phyloP scores from a whole-genome alignment of 176 grass and related monocot species.

The Zoysia pacifica region DNA sequence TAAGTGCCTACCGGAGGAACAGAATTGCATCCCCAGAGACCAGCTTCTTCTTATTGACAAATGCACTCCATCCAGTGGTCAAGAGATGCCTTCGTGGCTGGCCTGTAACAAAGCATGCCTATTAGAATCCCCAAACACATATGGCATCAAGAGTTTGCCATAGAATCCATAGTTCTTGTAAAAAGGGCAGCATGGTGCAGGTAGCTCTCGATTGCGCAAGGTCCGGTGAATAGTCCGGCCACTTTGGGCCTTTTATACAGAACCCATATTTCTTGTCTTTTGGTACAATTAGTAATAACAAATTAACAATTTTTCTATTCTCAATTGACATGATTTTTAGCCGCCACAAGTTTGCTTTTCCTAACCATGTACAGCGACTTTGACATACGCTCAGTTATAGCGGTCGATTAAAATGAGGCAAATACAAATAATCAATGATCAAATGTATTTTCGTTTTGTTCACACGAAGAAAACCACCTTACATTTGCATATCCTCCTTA shows the following conservation, averaged over 20 bases:
- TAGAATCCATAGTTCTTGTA: not conserved
- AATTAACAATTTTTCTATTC: not conserved
- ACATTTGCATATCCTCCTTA: not conserved
- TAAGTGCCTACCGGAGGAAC: slow-evolving; percentile 69
- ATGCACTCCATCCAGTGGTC: slow-evolving; percentile 87
- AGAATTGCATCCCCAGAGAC: slow-evolving; percentile 84
- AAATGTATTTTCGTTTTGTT: not conserved
- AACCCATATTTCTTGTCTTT: not conserved
- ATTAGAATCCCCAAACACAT: slow-evolving; percentile 23
- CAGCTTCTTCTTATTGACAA: slow-evolving; percentile 84
- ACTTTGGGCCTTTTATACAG: not conserved
- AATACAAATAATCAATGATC: slow-evolving; percentile 21
- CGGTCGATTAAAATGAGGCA: not conserved
- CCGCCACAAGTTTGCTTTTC: not conserved
- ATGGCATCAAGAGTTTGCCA: not conserved
- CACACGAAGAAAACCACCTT: slow-evolving; percentile 8
- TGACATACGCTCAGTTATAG: not conserved
- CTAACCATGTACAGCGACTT: not conserved
- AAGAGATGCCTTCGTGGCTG: slow-evolving; percentile 88
- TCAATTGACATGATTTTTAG: not conserved
- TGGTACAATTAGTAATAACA: not conserved
- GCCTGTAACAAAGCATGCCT: slow-evolving; percentile 54
- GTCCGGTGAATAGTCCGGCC: too few species aligned
- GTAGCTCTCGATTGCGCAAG: too few species aligned
- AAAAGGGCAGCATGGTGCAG: too few species aligned